These are phyloP conservation scores for Cladobotryum protrusum DNA, from an alignment of 2,329 filamentous ascomycete genomes.

Conservation along the genomic window DNA sequence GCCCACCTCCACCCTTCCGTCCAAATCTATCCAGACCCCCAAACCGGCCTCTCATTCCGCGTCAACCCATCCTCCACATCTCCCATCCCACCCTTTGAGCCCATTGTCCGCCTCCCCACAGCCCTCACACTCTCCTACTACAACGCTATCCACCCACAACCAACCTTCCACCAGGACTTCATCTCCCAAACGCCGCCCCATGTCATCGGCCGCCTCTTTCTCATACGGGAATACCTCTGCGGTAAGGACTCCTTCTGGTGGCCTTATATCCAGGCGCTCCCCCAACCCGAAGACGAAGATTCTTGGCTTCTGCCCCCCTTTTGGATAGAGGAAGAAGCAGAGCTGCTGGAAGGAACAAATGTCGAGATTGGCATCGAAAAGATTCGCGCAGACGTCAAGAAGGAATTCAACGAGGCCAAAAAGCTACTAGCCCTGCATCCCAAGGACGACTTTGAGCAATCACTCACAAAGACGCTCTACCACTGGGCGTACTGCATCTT, in stretches of 20 bases:
- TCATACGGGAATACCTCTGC: conserved; percentile 60
- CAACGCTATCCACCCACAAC: conserved; percentile 36
- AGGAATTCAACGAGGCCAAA: conserved; percentile 40
- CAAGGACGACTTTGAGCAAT: conserved; percentile 19
- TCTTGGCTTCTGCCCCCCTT: conserved; percentile 54
- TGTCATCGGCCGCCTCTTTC: conserved; percentile 60
- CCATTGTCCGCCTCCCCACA: conserved; percentile 48
- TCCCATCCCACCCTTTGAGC: conserved; percentile 30
- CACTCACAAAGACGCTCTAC: conserved; percentile 47
- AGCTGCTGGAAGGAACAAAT: conserved; percentile 50
- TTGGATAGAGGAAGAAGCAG: conserved; percentile 56
- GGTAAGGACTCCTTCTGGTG: conserved; percentile 57
- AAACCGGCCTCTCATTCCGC: conserved; percentile 50
- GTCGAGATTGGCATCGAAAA: conserved; percentile 43
- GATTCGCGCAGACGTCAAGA: conserved; percentile 40
- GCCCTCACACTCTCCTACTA: conserved; percentile 52
- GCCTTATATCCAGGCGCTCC: conserved; percentile 60
- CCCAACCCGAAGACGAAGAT: conserved; percentile 48
- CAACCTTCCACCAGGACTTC: conserved; percentile 43
- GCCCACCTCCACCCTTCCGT: conserved; percentile 45
- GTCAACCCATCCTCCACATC: conserved; percentile 30
- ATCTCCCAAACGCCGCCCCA: conserved; percentile 47
- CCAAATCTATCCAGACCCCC: conserved; percentile 45
- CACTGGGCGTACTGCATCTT: conserved; percentile 61
- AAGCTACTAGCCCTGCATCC: conserved; percentile 26